Conservation (phyloP, 2,329 filamentous ascomycete species). For the Aspergillus neoniger region DNA sequence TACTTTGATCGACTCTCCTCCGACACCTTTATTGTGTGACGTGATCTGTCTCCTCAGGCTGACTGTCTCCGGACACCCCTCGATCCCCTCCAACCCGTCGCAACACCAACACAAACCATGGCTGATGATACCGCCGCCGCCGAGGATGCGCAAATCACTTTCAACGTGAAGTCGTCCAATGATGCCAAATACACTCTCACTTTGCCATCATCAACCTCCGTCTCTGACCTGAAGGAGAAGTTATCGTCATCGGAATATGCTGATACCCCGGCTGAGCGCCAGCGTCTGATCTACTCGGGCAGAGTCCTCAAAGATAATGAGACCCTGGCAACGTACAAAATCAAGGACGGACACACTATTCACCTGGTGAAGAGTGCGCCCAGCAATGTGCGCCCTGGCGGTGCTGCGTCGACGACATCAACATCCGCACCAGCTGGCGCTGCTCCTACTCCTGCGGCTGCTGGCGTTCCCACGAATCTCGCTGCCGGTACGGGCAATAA, state of each 20-base stretch:
- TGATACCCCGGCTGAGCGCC: conserved; percentile 81
- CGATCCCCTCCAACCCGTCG: conserved; percentile 7
- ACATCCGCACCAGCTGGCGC: conserved; percentile 36
- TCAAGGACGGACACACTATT: conserved; percentile 93
- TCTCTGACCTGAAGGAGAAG: conserved; percentile 86
- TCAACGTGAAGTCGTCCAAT: conserved; percentile 96
- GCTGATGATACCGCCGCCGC: conserved; percentile 46
- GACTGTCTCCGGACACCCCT: conserved; percentile 9
- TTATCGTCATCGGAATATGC: conserved; percentile 79
- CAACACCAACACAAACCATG: conserved; percentile 32
- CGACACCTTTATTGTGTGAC: conserved; percentile 11
- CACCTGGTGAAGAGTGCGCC: conserved; percentile 96
- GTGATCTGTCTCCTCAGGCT: conserved; percentile 11
- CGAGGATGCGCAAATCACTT: conserved; percentile 78
- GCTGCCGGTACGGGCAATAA: conserved; percentile 70
- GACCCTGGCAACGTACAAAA: conserved; percentile 81
- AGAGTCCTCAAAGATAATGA: conserved; percentile 96
- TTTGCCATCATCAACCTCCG: conserved; percentile 72
- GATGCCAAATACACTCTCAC: conserved; percentile 84
- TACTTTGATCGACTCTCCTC: not conserved
- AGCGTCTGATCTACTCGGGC: conserved; percentile 96
- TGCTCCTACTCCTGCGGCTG: conserved; percentile 32
- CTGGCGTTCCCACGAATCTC: conserved; percentile 51
- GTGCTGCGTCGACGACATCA: conserved; percentile 51
- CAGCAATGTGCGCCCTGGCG: conserved; percentile 71